Percentiles rank a stretch among this genome's conserved stretches.
Conservation (phyloP, 2,329 filamentous ascomycete species). For the Metarhizium anisopliae region DNA sequence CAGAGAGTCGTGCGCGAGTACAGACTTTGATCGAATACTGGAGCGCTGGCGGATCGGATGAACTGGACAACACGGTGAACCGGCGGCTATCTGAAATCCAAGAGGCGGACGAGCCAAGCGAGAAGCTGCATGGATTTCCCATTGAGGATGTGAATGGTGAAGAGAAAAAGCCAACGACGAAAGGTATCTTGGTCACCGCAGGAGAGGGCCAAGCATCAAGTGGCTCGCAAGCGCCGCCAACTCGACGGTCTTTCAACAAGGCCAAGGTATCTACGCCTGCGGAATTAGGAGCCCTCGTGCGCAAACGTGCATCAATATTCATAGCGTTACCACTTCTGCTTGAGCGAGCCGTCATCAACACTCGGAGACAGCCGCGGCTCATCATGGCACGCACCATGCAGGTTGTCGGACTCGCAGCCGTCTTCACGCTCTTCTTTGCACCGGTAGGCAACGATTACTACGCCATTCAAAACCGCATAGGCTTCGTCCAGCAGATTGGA, state of each 20-base stretch:
- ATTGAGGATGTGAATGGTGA: neutral
- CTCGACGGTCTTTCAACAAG: slow-evolving; percentile 34
- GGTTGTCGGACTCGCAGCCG: slow-evolving; percentile 52
- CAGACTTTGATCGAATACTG: slow-evolving; percentile 51
- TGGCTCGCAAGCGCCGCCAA: slow-evolving; percentile 13
- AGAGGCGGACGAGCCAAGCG: slow-evolving; percentile 18
- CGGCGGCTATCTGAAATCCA: slow-evolving; percentile 18
- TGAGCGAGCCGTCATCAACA: slow-evolving; percentile 59
- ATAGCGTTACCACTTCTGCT: slow-evolving; percentile 60
- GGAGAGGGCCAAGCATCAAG: slow-evolving; percentile 3
- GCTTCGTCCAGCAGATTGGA: slow-evolving; percentile 63
- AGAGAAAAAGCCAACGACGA: neutral
- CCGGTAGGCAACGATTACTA: slow-evolving; percentile 61
- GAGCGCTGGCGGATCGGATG: slow-evolving; percentile 20
- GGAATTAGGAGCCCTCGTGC: slow-evolving; percentile 60
- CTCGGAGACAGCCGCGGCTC: slow-evolving; percentile 55
- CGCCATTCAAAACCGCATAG: slow-evolving; percentile 63
- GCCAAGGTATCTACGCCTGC: slow-evolving; percentile 54
- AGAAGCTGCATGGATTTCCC: slow-evolving; percentile 3
- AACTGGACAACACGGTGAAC: slow-evolving; percentile 4
- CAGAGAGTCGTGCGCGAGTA: slow-evolving; percentile 53
- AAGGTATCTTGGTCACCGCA: no score
- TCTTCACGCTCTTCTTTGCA: slow-evolving; percentile 62
- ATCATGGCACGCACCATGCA: slow-evolving; percentile 59
- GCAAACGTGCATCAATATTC: slow-evolving; percentile 51